Conservation (phyloP, 2,329 filamentous ascomycete genomes). For the Neofusicoccum cordaticola region DNA sequence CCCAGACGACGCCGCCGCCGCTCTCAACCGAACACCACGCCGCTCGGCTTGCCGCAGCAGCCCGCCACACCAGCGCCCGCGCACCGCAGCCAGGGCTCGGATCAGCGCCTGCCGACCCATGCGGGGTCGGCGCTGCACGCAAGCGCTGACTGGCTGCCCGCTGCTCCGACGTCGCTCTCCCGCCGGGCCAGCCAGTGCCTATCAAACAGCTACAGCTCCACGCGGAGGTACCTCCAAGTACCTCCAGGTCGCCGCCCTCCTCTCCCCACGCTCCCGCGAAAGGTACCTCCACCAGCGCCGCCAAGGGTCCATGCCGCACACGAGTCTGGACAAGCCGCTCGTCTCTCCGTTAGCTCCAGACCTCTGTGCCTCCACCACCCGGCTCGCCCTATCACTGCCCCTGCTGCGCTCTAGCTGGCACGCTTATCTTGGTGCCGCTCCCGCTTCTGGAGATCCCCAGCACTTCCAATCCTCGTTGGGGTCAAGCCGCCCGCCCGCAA, state of each 20-base stretch:
- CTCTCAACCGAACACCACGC: neutral
- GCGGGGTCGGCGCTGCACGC: neutral
- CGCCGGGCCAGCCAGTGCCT: neutral
- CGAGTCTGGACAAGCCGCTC: constrained; percentile 5
- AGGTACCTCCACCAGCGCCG: neutral
- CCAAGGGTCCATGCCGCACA: neutral
- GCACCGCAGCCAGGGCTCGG: neutral
- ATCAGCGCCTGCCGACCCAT: neutral
- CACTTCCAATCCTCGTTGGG: neutral
- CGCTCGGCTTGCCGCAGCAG: neutral
- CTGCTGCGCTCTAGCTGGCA: neutral
- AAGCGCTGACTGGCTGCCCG: neutral
- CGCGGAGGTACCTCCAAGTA: neutral
- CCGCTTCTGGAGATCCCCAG: neutral
- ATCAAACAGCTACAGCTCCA: too few relatives aligned
- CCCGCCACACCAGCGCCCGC: neutral
- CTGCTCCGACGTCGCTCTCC: constrained; percentile 2
- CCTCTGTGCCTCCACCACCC: neutral
- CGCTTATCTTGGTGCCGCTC: constrained; percentile 2
- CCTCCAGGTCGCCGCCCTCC: neutral
- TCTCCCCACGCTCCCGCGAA: neutral
- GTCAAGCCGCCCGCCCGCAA: neutral
- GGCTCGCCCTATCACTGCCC: neutral
- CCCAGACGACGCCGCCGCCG: neutral
- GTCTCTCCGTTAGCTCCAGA: neutral